These are phyloP conservation scores for Cyclotella atomus DNA, from an alignment of 108 stramenopile genomes.

Conservation along the genomic window DNA sequence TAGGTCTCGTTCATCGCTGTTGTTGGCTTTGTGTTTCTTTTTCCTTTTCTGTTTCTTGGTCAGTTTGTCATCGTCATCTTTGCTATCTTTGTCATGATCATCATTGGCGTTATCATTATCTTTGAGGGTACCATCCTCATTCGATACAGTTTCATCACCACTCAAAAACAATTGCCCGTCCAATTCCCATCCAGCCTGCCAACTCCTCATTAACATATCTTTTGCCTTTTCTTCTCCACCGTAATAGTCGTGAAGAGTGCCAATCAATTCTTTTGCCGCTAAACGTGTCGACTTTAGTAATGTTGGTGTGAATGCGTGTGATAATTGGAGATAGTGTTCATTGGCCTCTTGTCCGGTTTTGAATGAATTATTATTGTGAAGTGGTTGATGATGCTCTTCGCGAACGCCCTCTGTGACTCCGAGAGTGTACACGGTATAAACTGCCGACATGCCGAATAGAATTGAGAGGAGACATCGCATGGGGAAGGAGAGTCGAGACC, in stretches of 20 bases:
- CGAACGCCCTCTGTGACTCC: slow-evolving; percentile 15
- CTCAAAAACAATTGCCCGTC: slow-evolving; percentile 11
- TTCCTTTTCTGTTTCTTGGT: slow-evolving; percentile 4
- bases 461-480: neutral
- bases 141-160: neutral
- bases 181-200: slow-evolving; percentile 47
- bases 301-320: slow-evolving; percentile 11
- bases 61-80: neutral
- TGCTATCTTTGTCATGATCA: neutral
- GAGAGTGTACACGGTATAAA: slow-evolving; percentile 6
- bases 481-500: slow-evolving; percentile 9
- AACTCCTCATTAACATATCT: slow-evolving; percentile 34
- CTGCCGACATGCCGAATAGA: neutral
- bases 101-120: neutral
- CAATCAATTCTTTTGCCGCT: slow-evolving; percentile 30
- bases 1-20: slow-evolving; percentile 8
- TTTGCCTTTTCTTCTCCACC: slow-evolving; percentile 31
- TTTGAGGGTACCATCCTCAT: neutral
- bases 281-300: slow-evolving; percentile 15
- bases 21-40: slow-evolving; percentile 3
- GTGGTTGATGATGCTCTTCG: neutral
- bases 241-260: slow-evolving; percentile 40
- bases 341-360: neutral
- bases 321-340: neutral
- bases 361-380: neutral